Evolutionary conservation across 495 filamentous ascomycete genomes (phyloP).

Genomic region (Penicillium longicatenatum): DNA sequence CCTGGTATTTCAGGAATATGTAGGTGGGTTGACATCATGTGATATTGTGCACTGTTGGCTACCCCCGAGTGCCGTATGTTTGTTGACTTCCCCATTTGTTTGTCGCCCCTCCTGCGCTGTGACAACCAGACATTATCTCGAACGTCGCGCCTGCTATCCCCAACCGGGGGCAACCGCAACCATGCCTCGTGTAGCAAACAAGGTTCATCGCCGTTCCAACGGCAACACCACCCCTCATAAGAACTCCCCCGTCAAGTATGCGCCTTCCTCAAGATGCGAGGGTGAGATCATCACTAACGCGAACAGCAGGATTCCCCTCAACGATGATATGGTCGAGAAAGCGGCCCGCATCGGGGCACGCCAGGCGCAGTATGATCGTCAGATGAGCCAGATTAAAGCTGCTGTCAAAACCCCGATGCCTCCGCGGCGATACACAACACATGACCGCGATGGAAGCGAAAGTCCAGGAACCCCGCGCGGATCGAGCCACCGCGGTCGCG

Average conservation of each 20-base stretch:
- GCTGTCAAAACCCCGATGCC: slow-evolving; percentile 80
- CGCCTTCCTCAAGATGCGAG: slow-evolving; percentile 5
- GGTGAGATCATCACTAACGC: slow-evolving; percentile 13
- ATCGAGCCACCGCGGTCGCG: slow-evolving; percentile 52
- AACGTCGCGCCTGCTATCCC: slow-evolving; percentile 21
- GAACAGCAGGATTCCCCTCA: slow-evolving; percentile 74
- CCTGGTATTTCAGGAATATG: slow-evolving; percentile 10
- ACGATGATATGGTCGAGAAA: slow-evolving; percentile 93
- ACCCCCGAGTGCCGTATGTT: slow-evolving; percentile 30
- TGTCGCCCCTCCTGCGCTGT: slow-evolving; percentile 23
- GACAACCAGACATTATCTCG: slow-evolving; percentile 15
- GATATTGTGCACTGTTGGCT: slow-evolving; percentile 21
- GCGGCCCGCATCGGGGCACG: slow-evolving; percentile 84
- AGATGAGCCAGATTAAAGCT: slow-evolving; percentile 87
- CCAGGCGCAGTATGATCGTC: slow-evolving; percentile 83
- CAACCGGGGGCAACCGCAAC: slow-evolving; percentile 39
- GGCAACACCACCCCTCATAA: slow-evolving; percentile 59
- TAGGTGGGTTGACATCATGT: slow-evolving; percentile 11
- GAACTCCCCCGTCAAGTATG: slow-evolving; percentile 71
- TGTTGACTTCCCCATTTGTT: slow-evolving; percentile 41
- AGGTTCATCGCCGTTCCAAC: slow-evolving; percentile 49
- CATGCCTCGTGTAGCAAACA: slow-evolving; percentile 76
- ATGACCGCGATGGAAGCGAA: slow-evolving; percentile 63
- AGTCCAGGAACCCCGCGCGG: slow-evolving; percentile 67
- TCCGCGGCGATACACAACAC: slow-evolving; percentile 63